A percentile compares a stretch with the other conserved stretches of the same genome.
Conservation (phyloP, 768 basidiomycete species). For the Cyclocybe cylindracea region DNA sequence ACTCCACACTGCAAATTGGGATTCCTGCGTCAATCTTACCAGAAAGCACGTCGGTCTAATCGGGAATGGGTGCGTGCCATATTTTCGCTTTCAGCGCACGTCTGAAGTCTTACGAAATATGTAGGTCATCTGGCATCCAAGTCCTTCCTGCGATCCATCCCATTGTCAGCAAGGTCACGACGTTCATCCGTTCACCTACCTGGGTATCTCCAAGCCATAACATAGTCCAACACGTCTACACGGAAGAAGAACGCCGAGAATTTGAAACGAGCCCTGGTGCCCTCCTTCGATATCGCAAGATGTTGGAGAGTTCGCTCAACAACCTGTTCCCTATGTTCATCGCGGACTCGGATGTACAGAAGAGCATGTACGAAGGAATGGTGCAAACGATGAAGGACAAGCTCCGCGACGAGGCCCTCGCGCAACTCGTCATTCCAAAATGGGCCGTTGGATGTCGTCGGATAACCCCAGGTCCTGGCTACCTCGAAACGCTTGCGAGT, state of each 20-base stretch:
- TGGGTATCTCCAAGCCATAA: conserved; percentile 31
- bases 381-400: conserved; percentile 40
- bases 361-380: conserved; percentile 23
- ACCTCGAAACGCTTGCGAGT: conserved; percentile 30
- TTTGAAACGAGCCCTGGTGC: conserved; percentile 39
- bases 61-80: conserved; percentile 35
- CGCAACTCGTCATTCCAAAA: conserved; percentile 36
- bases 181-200: conserved; percentile 32
- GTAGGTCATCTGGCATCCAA: conserved; percentile 34
- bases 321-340: conserved; percentile 29
- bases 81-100: neutral
- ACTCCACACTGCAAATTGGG: conserved; percentile 22
- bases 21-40: conserved; percentile 14
- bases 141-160: conserved; percentile 33
- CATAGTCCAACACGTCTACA: conserved; percentile 30
- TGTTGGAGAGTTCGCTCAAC: conserved; percentile 41
- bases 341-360: conserved; percentile 33
- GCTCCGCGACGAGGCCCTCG: conserved; percentile 41
- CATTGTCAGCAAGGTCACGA: conserved; percentile 34
- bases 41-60: conserved; percentile 30
- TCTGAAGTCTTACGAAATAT: too few species aligned
- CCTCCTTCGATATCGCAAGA: conserved; percentile 43
- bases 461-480: conserved; percentile 34
- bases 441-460: conserved; percentile 36
- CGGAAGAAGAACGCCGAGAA: conserved; percentile 39